Evolutionary conservation across 139 green algal species (phyloP).

Genomic region (Tetradesmus obliquus): DNA sequence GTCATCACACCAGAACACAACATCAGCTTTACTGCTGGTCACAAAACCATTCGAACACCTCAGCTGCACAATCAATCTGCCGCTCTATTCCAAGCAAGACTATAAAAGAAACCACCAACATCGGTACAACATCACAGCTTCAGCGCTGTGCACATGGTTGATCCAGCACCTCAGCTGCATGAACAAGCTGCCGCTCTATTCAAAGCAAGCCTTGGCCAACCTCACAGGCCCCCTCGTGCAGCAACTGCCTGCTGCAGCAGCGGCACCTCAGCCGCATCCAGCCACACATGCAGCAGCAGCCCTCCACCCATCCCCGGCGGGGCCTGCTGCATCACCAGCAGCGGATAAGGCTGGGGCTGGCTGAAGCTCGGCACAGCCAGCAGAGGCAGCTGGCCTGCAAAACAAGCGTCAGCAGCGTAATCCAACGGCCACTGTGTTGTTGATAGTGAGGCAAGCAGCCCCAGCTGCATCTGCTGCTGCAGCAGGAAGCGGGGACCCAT

Average conservation of each 20-base stretch:
- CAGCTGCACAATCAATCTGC: too few species aligned
- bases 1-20: too few species aligned
- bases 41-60: too few species aligned
- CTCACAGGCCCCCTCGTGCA: background rate
- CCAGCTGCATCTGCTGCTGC: slow-evolving; percentile 26
- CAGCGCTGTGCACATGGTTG: too few species aligned
- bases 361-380: slow-evolving; percentile 39
- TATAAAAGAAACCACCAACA: too few species aligned
- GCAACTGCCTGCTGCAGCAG: background rate
- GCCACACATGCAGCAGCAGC: slow-evolving; percentile 32
- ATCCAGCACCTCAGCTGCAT: too few species aligned
- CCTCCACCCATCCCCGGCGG: slow-evolving; percentile 13
- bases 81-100: too few species aligned
- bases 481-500: slow-evolving; percentile 14
- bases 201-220: too few species aligned
- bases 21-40: too few species aligned
- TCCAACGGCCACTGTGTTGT: slow-evolving; percentile 34
- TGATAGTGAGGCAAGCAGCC: slow-evolving; percentile 32
- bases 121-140: too few species aligned
- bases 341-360: slow-evolving; percentile 37
- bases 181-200: too few species aligned
- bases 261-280: slow-evolving; percentile 1
- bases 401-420: background rate
- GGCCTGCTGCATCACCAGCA: slow-evolving; percentile 40
- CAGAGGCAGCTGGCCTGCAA: slow-evolving; percentile 19